Evolutionary conservation across 345 rosid genomes (phyloP), one percentile per base, ranked within the genome.

Genomic region (Corchorus capsularis): DNA sequence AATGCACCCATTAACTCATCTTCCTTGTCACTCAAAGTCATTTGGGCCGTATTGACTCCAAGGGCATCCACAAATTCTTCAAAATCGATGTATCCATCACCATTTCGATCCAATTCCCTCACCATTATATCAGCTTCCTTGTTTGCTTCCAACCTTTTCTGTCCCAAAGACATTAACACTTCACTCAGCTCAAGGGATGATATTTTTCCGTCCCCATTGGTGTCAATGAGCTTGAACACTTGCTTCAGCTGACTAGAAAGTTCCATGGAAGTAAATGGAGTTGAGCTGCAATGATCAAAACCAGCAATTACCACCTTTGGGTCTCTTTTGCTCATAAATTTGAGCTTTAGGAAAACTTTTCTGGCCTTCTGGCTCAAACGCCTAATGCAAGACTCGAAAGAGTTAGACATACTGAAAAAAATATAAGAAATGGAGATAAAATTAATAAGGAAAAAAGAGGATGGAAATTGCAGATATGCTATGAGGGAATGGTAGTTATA

Each of bases 201-300:
- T 56, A 88, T 81, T 77, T 79, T 88, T 11, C 89, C 89, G 45
- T 88, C 89, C 13, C 87, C 81, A 62, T 83, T 77, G 3, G 85
- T 61, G 76, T 86, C 88, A 4, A 84, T 81, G 54, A 71, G 75
- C 39, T 83, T 80, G 83, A 84, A 86, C 8, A 84, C 86, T 73
- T 81, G 85, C 53, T 62, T 73, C 35, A 81, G 66, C n/a, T 88
- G 87, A 72, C 20, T 54, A 64, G 83, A 71, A 35, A 78, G 62
- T 41, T 76, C 88, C 81, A 80, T 76, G 34, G 84, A 52, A 4
- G 79, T 65, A 13, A 85, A 80, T 41, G 53, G 70, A 37, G 60
- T n/a, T 19, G 34, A 45, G 14, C 50, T 37, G 41, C 39, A 57
- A 59, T 79, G 53, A 59, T 79, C 79, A 49, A 80, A 64, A 66